Conservation (phyloP, 345 rosid genomes). For the Erodium maritimum region DNA sequence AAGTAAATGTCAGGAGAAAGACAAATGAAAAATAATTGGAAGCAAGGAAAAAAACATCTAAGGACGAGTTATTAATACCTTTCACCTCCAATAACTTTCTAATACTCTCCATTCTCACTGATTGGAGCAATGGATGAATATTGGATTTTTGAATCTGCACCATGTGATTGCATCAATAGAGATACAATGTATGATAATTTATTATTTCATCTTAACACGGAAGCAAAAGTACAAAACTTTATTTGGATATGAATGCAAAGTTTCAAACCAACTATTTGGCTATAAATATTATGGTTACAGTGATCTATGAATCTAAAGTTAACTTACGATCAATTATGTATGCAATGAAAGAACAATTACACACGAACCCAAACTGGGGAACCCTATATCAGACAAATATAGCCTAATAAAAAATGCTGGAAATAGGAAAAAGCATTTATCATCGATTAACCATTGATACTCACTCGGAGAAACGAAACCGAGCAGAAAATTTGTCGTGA, state of each 20-base stretch:
- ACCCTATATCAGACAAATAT: too few species aligned
- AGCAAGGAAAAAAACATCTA: not conserved
- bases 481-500: too few species aligned
- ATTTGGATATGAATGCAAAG: not conserved
- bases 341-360: too few species aligned
- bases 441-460: too few species aligned
- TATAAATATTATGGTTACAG: too few species aligned
- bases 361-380: too few species aligned
- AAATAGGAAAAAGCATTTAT: too few species aligned
- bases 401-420: too few species aligned
- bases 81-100: constrained; percentile 4
- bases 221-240: not conserved
- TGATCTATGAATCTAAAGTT: too few species aligned
- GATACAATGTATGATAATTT: not conserved
- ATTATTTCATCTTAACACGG: not conserved
- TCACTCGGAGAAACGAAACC: too few species aligned
- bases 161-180: constrained; percentile 23
- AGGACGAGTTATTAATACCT: constrained; percentile 16
- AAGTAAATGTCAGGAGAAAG: constrained; percentile 1
- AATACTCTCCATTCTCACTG: not conserved
- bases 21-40: not conserved
- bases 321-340: too few species aligned
- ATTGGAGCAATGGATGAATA: constrained; percentile 11
- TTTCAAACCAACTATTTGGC: not conserved
- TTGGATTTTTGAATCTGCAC: constrained; percentile 23